Evolutionary conservation across 2,329 filamentous ascomycete species (phyloP), one percentile per base, ranked within the genome.

Genomic region (Venturiaceae sp.): DNA sequence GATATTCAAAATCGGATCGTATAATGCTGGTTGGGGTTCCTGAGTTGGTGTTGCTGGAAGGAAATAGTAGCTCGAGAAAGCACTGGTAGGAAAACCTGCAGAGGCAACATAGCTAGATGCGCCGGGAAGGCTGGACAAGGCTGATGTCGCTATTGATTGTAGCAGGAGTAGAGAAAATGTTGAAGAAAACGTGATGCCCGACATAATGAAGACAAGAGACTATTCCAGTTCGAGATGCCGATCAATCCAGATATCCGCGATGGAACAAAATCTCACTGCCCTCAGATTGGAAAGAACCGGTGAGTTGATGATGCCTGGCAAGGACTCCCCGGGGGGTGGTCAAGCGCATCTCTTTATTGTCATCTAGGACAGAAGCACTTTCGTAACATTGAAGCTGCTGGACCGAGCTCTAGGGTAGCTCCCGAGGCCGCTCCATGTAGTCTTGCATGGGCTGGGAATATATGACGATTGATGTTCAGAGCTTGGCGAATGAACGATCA

Each of bases 1-100:
- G 61, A 76, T 72, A 62, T 83, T 79, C 52, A 82, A 66, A 30
- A 83, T 69, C 0, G 79, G 77, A 66, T 84, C 81, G 60, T 75
- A 72, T 3, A 84, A 65, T 14, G 74, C 75, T 30, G 79, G 79
- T 62, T 82, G 79, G n/a, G 79, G 78, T 65, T 81, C 71, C 61
- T 72, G 68, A n/a, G 75, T 78, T 54, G 74, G 68, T 26, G 67
- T 64, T 3, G 76, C 73, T 21, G 72, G 70, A 58, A 74, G 67
- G 21, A 55, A 44, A 63, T 77, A 77, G 64, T 81, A 82, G 57
- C 72, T 79, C 30, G 74, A 72, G 64, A 80, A 81, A 8, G 73
- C 75, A 4, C 73, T 73, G 0, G 78, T 80, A 5, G 79, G 79
- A 60, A 81, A 81, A 3, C 74, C 77, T 9, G 74, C 68, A 0